Evolutionary conservation across 495 filamentous ascomycete genomes (phyloP).

Genomic region (Parachaetomium inaequale): DNA sequence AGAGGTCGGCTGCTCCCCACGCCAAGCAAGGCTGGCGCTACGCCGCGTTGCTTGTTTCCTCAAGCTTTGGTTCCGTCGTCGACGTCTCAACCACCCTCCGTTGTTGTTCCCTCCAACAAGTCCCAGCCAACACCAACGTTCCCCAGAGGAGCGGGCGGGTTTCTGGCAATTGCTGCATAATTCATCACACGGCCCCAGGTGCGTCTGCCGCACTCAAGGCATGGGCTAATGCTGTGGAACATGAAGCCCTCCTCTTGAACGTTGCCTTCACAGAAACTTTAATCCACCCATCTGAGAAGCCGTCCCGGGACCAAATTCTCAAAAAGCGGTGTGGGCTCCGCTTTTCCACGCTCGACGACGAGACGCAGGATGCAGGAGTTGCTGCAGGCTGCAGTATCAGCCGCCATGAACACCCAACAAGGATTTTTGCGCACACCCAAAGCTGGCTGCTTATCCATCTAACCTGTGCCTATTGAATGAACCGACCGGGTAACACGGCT

Average conservation of each 20-base stretch:
- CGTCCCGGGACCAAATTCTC: background rate
- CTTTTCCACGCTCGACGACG: background rate
- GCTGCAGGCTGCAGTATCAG: background rate
- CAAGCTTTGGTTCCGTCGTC: background rate
- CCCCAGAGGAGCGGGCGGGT: background rate
- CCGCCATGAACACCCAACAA: background rate
- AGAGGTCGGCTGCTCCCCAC: background rate
- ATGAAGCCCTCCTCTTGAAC: background rate
- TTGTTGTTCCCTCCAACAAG: too few relatives aligned
- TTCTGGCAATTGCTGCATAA: background rate
- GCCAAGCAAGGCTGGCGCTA: slow-evolving; percentile 17
- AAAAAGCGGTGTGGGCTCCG: slow-evolving; percentile 17
- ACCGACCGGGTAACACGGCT: background rate
- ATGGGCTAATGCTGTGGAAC: background rate
- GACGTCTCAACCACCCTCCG: background rate
- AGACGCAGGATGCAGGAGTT: slow-evolving; percentile 2
- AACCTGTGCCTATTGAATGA: background rate
- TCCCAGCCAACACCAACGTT: background rate
- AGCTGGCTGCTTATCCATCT: too few relatives aligned
- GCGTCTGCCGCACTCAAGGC: background rate
- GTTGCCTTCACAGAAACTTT: too few relatives aligned
- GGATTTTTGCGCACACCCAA: background rate
- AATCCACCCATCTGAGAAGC: background rate
- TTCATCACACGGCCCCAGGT: slow-evolving; percentile 2
- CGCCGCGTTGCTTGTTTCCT: slow-evolving; percentile 17